A percentile compares a stretch with the other conserved stretches of the same genome.
These are phyloP conservation scores for Geotrichum ghanense DNA, from an alignment of 805 yeast species.

Conservation along the genomic window DNA sequence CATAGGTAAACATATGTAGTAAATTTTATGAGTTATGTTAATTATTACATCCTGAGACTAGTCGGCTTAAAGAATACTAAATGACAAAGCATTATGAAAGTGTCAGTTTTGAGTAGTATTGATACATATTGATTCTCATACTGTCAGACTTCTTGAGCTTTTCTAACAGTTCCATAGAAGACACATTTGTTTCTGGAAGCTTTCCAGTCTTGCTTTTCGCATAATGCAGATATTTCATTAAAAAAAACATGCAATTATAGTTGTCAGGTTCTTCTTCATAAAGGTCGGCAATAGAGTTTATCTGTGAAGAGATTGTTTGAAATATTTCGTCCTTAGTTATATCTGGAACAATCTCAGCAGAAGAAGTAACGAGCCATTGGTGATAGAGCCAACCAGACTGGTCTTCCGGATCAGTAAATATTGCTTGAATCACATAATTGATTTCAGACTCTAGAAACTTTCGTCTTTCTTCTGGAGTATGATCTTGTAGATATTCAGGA, in stretches of 20 bases:
- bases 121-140: constrained; percentile 48
- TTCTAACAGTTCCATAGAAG: constrained; percentile 19
- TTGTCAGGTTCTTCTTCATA: constrained; percentile 66
- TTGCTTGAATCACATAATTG: constrained; percentile 63
- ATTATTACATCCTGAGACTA: no score
- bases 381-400: constrained; percentile 88
- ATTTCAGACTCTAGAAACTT: constrained; percentile 46
- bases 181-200: background rate
- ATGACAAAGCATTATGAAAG: no score
- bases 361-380: constrained; percentile 51
- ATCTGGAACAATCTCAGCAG: constrained; percentile 23
- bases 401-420: constrained; percentile 88
- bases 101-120: constrained; percentile 3
- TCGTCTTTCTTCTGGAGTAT: constrained; percentile 20
- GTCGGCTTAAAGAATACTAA: no score
- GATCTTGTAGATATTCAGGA: constrained; percentile 24
- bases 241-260: constrained; percentile 59
- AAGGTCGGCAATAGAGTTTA: constrained; percentile 44
- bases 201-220: background rate
- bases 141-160: constrained; percentile 50
- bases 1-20: no score
- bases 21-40: no score
- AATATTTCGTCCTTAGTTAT: constrained; percentile 25
- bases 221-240: constrained; percentile 30
- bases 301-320: constrained; percentile 34